Evolutionary conservation across 257 asterid genomes (phyloP), one percentile per base, ranked within the genome.

Genomic region (Petunia secreta): DNA sequence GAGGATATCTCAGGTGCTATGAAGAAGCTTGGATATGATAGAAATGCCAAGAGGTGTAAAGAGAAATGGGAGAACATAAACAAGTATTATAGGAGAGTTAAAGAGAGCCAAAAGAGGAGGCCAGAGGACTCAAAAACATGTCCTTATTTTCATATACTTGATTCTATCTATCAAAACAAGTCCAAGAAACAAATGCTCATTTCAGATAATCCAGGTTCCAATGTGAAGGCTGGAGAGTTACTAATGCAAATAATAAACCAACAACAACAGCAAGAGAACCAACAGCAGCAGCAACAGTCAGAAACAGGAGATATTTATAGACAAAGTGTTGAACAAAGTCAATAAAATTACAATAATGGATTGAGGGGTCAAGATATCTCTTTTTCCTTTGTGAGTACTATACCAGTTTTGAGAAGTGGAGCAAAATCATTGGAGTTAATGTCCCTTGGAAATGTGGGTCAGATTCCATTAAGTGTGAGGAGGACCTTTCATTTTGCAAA

Each of bases 11-110:
- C 98, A 1, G 41, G 87, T 40, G 87, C 87, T 50, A 93, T 93
- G 98, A 89, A 87, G 87, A 87, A 87, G 85, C 80, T 87, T 80
- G 98, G 98, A 55, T 91, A 87, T 37, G 85, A 88, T 65, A 87
- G 94, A 79, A 91, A 63, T 81, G 91, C 95, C 10, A 93, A 91
- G 89, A 89, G 97, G 87, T 93, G 98, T 57, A 93, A 91, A 82
- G 98, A 93, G 59, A 93, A 93, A 85, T 93, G 98, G 98, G 98
- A 93, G 86, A 93, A 93, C 55, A 93, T 93, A 78, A 93, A 93
- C 77, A 93, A 93, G 87, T 93, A 93, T 77, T 93, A 88, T 86
- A 91, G 85, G 84, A 87, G 95, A 82, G 95, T 91, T 37, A 93
- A 87, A 87, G 92, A 89, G 36, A 86, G 94, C 87, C 85, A 90